Conservation (phyloP, 2,329 filamentous ascomycete genomes). For the Dactylonectria macrodidyma region DNA sequence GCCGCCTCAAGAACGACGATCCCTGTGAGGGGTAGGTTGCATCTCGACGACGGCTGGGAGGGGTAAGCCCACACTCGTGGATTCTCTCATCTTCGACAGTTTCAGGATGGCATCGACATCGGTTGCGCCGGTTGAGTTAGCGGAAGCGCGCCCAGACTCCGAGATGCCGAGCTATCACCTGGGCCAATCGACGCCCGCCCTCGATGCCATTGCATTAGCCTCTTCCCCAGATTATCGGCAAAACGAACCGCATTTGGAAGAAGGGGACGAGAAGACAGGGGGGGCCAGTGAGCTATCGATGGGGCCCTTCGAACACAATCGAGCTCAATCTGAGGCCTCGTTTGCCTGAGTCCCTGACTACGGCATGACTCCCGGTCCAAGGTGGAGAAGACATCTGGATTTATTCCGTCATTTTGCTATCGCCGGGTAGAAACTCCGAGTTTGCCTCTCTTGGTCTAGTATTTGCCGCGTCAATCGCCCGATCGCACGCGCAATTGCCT, state of each 20-base stretch:
- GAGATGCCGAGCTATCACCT: slow-evolving; percentile 49
- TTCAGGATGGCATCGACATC: slow-evolving; percentile 14
- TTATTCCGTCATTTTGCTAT: not conserved
- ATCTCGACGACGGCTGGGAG: slow-evolving; percentile 10
- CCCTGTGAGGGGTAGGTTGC: slow-evolving; percentile 30
- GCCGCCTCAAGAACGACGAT: slow-evolving; percentile 3
- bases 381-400: not conserved
- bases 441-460: not conserved
- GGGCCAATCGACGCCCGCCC: slow-evolving; percentile 5
- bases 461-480: not conserved
- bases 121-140: not conserved
- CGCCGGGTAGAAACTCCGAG: not conserved
- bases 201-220: slow-evolving; percentile 2
- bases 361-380: not conserved
- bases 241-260: slow-evolving; percentile 22
- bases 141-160: slow-evolving; percentile 29
- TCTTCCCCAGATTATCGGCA: slow-evolving; percentile 30
- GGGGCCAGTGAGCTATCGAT: not conserved
- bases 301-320: too few relatives aligned
- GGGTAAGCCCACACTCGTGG: slow-evolving; percentile 12
- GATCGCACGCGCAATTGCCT: not conserved
- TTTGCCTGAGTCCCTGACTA: not conserved
- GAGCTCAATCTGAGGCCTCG: too few relatives aligned
- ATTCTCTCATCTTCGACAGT: slow-evolving; percentile 7
- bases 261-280: slow-evolving; percentile 1